phyloP scores from a whole-genome alignment of 805 yeast species.

The Schwanniomyces vanrijiae region DNA sequence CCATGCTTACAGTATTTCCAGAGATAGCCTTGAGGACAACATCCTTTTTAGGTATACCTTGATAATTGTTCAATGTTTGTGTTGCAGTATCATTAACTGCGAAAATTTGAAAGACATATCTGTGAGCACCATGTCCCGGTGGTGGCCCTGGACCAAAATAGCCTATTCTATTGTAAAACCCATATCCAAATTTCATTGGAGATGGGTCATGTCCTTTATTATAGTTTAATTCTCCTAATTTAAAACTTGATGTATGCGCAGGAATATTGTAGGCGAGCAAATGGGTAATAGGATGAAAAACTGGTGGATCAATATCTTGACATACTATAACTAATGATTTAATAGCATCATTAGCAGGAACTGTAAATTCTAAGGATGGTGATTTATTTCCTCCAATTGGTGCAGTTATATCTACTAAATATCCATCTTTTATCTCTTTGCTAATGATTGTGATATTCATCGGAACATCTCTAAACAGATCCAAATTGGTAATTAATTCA shows the following conservation, averaged over 20 bases:
- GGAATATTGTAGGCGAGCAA: conserved; percentile 11
- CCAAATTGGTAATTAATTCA: conserved; percentile 3
- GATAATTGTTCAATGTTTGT: neutral
- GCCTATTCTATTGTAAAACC: conserved; percentile 3
- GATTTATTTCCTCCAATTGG: conserved; percentile 7
- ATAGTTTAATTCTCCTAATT: conserved; percentile 5
- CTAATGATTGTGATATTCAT: conserved; percentile 8
- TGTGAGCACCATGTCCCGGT: conserved; percentile 13
- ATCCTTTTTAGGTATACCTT: neutral
- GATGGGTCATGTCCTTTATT: neutral
- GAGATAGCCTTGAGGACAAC: neutral
- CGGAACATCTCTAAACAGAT: conserved; percentile 2
- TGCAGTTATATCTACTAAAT: neutral
- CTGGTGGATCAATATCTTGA: conserved; percentile 15
- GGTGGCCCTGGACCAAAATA: conserved; percentile 13
- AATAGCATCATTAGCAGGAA: conserved; percentile 1
- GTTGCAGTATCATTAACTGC: conserved; percentile 13
- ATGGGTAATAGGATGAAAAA: conserved; percentile 10
- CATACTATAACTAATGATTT: conserved; percentile 10
- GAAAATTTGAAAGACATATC: conserved; percentile 14
- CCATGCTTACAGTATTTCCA: neutral
- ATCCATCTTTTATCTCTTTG: conserved; percentile 7
- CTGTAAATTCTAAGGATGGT: conserved; percentile 7
- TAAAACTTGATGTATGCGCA: neutral
- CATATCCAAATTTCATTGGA: conserved; percentile 8